Percentiles rank a stretch among this genome's conserved stretches.
Evolutionary conservation across 257 asterid species (phyloP).

Genomic region (Solanum arcanum): DNA sequence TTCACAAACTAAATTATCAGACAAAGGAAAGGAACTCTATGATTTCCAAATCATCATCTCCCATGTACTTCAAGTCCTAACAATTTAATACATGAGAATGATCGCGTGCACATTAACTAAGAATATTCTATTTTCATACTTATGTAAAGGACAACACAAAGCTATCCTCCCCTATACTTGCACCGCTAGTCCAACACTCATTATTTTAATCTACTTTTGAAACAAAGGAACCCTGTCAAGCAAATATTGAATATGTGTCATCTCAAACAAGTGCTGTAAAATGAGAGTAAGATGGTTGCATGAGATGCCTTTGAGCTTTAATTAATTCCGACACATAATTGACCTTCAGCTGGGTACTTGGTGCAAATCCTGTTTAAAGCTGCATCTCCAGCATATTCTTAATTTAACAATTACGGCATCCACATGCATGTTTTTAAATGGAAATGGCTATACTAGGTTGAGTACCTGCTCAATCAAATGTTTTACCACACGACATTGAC

Average conservation of each 20-base stretch:
- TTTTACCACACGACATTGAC: constrained; percentile 49
- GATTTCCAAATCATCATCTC: not conserved
- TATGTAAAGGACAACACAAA: not conserved
- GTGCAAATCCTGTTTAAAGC: not conserved
- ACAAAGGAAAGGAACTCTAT: not conserved
- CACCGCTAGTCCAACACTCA: not conserved
- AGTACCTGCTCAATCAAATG: constrained; percentile 85
- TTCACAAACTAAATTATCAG: not conserved
- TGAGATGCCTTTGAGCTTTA: not conserved
- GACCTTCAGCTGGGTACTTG: not conserved
- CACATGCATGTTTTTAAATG: not conserved
- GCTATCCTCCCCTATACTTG: not conserved
- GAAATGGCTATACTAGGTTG: not conserved
- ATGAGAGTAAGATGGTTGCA: not conserved
- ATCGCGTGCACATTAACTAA: not conserved
- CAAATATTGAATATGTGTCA: not conserved
- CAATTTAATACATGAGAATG: not conserved
- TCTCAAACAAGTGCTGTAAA: not conserved
- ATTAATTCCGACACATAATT: not conserved
- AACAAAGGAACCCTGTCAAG: not conserved
- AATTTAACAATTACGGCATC: not conserved
- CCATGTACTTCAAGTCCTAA: not conserved
- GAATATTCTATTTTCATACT: not conserved
- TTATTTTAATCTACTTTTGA: not conserved
- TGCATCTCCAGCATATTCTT: not conserved